A percentile compares a stretch with the other conserved stretches of the same genome.
phyloP scores from a whole-genome alignment of 352 stramenopile species.

The Phytophthora palmivora region DNA sequence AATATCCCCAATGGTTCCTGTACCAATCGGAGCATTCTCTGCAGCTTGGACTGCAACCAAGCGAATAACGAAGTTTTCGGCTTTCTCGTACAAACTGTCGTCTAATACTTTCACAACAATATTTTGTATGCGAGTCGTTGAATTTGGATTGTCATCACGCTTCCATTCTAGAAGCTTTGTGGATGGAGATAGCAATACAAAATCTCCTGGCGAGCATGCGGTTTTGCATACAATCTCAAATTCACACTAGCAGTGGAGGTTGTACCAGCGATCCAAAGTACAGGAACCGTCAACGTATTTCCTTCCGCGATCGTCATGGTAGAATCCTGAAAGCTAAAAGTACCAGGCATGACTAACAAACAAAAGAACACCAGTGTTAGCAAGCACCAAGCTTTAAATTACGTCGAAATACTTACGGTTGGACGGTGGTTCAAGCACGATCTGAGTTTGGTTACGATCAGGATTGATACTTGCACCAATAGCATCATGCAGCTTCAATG shows the following conservation, averaged over 20 bases:
- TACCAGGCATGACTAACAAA: conserved; percentile 53
- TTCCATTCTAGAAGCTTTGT: conserved; percentile 53
- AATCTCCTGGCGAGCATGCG: conserved; percentile 54
- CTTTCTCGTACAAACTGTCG: conserved; percentile 59
- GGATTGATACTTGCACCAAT: conserved; percentile 62
- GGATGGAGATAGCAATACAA: conserved; percentile 41
- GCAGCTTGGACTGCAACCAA: conserved; percentile 43
- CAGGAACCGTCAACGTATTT: conserved; percentile 47
- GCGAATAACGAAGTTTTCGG: conserved; percentile 56
- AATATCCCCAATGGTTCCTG: conserved; percentile 51
- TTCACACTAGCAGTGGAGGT: conserved; percentile 48
- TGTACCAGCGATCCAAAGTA: conserved; percentile 67
- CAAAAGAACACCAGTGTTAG: neutral
- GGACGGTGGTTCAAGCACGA: conserved; percentile 55
- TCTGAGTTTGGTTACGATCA: conserved; percentile 48
- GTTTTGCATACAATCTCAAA: conserved; percentile 52
- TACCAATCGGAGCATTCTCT: conserved; percentile 28
- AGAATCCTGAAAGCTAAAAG: conserved; percentile 57
- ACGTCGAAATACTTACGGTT: conserved; percentile 50
- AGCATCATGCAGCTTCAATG: conserved; percentile 64
- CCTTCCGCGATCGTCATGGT: conserved; percentile 45
- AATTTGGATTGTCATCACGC: conserved; percentile 29
- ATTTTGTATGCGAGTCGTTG: conserved; percentile 34
- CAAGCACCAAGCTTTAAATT: neutral
- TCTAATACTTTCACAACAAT: conserved; percentile 54